phyloP scores from a whole-genome alignment of 2,329 filamentous ascomycete genomes.

The Ascochyta rabiei region DNA sequence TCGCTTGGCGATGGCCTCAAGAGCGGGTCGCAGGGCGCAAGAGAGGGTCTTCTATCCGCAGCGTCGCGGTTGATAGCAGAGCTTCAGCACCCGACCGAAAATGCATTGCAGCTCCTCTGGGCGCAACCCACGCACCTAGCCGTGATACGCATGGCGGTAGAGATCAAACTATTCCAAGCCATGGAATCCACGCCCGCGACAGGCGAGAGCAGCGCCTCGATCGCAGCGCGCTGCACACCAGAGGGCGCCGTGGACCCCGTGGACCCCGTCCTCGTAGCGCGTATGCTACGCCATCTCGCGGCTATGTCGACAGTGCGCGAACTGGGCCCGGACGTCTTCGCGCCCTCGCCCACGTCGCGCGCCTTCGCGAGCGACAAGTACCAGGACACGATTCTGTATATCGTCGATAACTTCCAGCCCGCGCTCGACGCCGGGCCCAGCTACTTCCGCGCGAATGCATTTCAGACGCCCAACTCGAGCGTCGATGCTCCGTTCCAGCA shows the following conservation, averaged over 20 bases:
- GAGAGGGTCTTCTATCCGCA: constrained; percentile 28
- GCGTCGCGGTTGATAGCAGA: constrained; percentile 31
- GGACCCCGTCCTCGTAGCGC: constrained; percentile 29
- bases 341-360: constrained; percentile 22
- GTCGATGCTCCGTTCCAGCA: constrained; percentile 33
- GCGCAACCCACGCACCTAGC: constrained; percentile 29
- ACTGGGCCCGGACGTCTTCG: constrained; percentile 24
- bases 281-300: constrained; percentile 38
- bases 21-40: constrained; percentile 20
- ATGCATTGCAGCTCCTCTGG: constrained; percentile 30
- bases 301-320: constrained; percentile 32
- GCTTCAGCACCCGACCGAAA: constrained; percentile 33
- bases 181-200: constrained; percentile 15
- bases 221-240: constrained; percentile 17
- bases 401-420: constrained; percentile 28
- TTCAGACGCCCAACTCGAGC: constrained; percentile 22
- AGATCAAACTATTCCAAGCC: constrained; percentile 32
- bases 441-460: constrained; percentile 25
- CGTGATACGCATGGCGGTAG: constrained; percentile 27
- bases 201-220: constrained; percentile 19
- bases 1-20: constrained; percentile 25
- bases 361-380: constrained; percentile 26
- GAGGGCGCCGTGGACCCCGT: constrained; percentile 20
- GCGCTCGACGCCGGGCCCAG: constrained; percentile 24
- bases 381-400: constrained; percentile 30